Conservation (phyloP, 2,329 filamentous ascomycete species). For the Colletotrichum higginsianum region DNA sequence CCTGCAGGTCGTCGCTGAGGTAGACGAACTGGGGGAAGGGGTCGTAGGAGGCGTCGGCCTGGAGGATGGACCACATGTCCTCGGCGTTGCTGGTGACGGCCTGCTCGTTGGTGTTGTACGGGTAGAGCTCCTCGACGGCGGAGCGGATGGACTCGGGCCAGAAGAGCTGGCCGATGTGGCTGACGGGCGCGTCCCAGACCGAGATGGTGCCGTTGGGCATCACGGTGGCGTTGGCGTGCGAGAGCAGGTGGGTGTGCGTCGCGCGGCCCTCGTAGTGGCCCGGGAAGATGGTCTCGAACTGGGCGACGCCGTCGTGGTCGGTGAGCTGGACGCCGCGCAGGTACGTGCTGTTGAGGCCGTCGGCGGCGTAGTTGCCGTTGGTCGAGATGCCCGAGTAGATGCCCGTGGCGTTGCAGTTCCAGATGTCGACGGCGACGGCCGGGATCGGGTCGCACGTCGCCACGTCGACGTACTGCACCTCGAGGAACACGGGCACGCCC, state of each 20-base stretch:
- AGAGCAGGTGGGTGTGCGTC: slow-evolving; percentile 62
- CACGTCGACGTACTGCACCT: slow-evolving; percentile 46
- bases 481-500: slow-evolving; percentile 59
- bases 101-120: slow-evolving; percentile 64
- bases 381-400: slow-evolving; percentile 56
- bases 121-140: slow-evolving; percentile 63
- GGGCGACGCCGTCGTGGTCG: slow-evolving; percentile 58
- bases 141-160: slow-evolving; percentile 72
- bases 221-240: slow-evolving; percentile 55
- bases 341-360: slow-evolving; percentile 50
- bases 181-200: slow-evolving; percentile 56
- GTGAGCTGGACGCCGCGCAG: slow-evolving; percentile 58
- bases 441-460: slow-evolving; percentile 45
- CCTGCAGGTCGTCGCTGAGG: slow-evolving; percentile 65
- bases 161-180: slow-evolving; percentile 76
- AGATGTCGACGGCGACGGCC: slow-evolving; percentile 45
- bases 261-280: slow-evolving; percentile 62
- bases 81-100: slow-evolving; percentile 65
- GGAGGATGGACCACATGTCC: slow-evolving; percentile 59
- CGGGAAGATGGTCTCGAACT: slow-evolving; percentile 61
- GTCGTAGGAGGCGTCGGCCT: slow-evolving; percentile 61
- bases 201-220: slow-evolving; percentile 52
- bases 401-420: slow-evolving; percentile 54
- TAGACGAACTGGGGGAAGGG: slow-evolving; percentile 72
- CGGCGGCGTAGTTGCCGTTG: slow-evolving; percentile 46